These are phyloP conservation scores for Paraphysoderma sedebokerense DNA, from an alignment of 371 early-diverging fungal species.

Conservation along the genomic window DNA sequence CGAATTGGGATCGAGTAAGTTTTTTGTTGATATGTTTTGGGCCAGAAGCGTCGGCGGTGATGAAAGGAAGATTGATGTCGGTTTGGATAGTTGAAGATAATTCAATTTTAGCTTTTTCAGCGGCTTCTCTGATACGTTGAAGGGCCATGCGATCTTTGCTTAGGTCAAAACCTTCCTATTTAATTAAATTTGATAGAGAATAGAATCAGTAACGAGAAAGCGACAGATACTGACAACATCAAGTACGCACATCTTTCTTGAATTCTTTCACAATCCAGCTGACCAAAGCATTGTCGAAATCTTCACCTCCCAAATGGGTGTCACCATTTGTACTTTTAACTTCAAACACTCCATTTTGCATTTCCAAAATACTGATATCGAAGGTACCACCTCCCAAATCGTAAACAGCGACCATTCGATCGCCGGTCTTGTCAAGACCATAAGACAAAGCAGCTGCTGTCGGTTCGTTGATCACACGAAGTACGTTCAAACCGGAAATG, in stretches of 20 bases:
- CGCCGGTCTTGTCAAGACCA: constrained; percentile 81
- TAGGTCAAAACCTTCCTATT: constrained; percentile 41
- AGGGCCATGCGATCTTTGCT: constrained; percentile 74
- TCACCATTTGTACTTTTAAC: constrained; percentile 95
- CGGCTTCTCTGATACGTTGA: constrained; percentile 89
- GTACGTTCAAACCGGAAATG: constrained; percentile 90
- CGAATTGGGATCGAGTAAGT: constrained; percentile 81
- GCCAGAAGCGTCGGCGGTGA: constrained; percentile 78
- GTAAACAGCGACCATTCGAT: constrained; percentile 89
- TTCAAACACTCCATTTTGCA: constrained; percentile 96
- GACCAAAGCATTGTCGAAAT: constrained; percentile 87
- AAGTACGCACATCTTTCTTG: constrained; percentile 76
- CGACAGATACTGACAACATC: constrained; percentile 6
- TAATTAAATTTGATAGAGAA: constrained; percentile 3
- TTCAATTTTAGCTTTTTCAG: constrained; percentile 98
- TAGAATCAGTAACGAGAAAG: too few relatives aligned
- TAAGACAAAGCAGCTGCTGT: constrained; percentile 98
- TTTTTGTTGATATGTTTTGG: constrained; percentile 93
- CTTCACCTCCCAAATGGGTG: constrained; percentile 97
- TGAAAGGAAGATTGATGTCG: constrained; percentile 90
- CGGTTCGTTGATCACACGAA: constrained; percentile 98
- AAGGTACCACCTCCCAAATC: constrained; percentile 99
- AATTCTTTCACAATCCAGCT: constrained; percentile 65
- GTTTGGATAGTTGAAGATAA: constrained; percentile 82
- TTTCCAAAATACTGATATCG: constrained; percentile 97